Base-by-base conservation (phyloP, 2,329 filamentous ascomycete species). In the Neopestalotiopsis sp. region DNA sequence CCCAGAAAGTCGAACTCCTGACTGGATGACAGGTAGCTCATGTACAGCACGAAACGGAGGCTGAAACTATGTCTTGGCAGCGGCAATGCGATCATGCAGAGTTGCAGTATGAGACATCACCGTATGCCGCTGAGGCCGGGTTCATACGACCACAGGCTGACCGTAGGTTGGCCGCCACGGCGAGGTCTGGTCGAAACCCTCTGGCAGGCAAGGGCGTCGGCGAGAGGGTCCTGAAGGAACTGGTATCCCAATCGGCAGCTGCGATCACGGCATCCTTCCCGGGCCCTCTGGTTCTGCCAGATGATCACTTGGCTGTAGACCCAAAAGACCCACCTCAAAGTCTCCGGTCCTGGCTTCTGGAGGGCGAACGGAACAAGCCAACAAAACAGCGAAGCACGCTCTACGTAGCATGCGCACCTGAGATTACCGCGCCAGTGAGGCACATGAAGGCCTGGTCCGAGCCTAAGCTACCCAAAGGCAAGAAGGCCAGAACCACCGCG, bases 271-370 rank as follows among this genome's bases (percentile, higher is more conserved):
- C 69, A 40, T 77, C 80, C 0, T 92, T 90, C 70, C 90, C 89
- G 0, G 87, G 81, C 0, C 89, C 90, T 0, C 75, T 92, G 5
- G 80, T 91, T 0, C 78, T 92, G 0, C 90, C 90, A 0, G 82
- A 80, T 2, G 90, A 92, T 73, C 87, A 88, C 24, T 80, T 92
- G 1, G 83, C 85, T 0, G 77, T 82, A 42, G 85, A 91, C 53
- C 85, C 87, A 1, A 79, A 84, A 5, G 82, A 81, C 53, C 80
- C 83, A 1, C 78, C 85, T 0, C 89, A 92, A 71, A 86, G 81
- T 53, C 79, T 89, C 57, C 79, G 81, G 34, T 81, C 82, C 0
- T 92, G 88, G 88, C 71, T 82, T 1, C 72, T 80, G 0, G 78
- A 79, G 32, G 79, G 80, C 6, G 72, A 80, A 5, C 81, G 88